Base-by-base conservation (phyloP, 768 basidiomycete species). In the Amanita subjunquillea region DNA sequence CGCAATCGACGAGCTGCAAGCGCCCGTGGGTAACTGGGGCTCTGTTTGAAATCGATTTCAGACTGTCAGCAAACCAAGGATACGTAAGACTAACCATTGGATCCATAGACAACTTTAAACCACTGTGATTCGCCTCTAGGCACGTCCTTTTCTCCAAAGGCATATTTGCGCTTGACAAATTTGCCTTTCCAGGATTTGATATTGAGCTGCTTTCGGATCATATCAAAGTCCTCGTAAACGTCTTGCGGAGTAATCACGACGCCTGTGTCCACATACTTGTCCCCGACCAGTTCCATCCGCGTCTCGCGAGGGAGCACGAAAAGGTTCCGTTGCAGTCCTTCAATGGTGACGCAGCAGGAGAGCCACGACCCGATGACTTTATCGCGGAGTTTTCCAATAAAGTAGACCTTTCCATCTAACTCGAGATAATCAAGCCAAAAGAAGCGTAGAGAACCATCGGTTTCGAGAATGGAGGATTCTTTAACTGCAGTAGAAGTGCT, bases 341-440 rank as follows among this genome's bases (percentile, higher is more conserved):
- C 81, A 48, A 99, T 78, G 2, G 85, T 86, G 38, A 98, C 75
- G 59, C 91, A 94, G 56, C 88, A 91, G 6, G 91, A 94, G 3
- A 90, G 69, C 81, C 85, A 94, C 6, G 73, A 62, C 13, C 73
- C 73, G 3, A 80, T 77, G 4, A 72, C 67, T 66, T 85, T 85
- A 68, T 94, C 91, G 58, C 86, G 81, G 40, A 93, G 78, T 68
- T 98, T 98, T 6, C 96, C 96, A 41, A 90, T 79, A 57, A 99
- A 86, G 63, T 91, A 86, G 3, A 99, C 72, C 54, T 78, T 80
- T 13, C 93, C 95, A 13, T 87, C 79, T 45, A 80, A 77, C 63
- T 98, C 92, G 32, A 94, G 80, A 61, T 91, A 91, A 63, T 99
- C 96, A 20, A 97, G 73, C 96, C 96, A 99, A 72, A 85, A 99